These are phyloP conservation scores for Bruguiera parviflora DNA, from an alignment of 345 rosid genomes.

Conservation along the genomic window DNA sequence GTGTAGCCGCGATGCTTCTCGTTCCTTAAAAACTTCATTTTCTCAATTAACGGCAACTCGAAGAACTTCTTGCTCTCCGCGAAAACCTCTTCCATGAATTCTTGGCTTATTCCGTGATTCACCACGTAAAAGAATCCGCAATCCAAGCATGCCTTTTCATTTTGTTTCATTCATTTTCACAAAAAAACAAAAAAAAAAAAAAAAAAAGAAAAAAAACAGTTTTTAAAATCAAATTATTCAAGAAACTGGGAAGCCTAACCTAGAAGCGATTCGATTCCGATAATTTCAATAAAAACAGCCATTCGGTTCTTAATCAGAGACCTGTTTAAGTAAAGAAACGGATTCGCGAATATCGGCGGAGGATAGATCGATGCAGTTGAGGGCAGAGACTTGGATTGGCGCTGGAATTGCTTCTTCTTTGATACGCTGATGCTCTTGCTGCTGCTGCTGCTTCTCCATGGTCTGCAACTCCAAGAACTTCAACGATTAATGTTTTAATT, in stretches of 20 bases:
- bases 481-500: no score
- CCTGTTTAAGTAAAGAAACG: slow-evolving; percentile 60
- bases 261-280: no score
- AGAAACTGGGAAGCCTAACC: neutral
- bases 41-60: slow-evolving; percentile 47
- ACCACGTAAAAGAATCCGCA: slow-evolving; percentile 75
- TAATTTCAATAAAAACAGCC: no score
- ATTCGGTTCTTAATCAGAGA: slow-evolving; percentile 1
- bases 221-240: neutral
- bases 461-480: neutral
- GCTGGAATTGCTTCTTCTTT: slow-evolving; percentile 8
- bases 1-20: slow-evolving; percentile 74
- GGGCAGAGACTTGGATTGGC: slow-evolving; percentile 31
- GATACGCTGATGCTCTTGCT: slow-evolving; percentile 14
- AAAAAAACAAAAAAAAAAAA: neutral
- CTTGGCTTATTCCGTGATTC: slow-evolving; percentile 68
- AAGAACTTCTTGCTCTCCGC: slow-evolving; percentile 60
- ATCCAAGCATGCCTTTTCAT: slow-evolving; percentile 70
- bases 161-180: neutral
- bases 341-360: slow-evolving; percentile 31
- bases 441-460: slow-evolving; percentile 13
- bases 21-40: slow-evolving; percentile 68
- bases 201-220: neutral
- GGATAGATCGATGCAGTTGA: slow-evolving; percentile 64
- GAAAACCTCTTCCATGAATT: slow-evolving; percentile 63